Conservation (phyloP, 1,139 yeast genomes). For the Yamadazyma epiphylla region DNA sequence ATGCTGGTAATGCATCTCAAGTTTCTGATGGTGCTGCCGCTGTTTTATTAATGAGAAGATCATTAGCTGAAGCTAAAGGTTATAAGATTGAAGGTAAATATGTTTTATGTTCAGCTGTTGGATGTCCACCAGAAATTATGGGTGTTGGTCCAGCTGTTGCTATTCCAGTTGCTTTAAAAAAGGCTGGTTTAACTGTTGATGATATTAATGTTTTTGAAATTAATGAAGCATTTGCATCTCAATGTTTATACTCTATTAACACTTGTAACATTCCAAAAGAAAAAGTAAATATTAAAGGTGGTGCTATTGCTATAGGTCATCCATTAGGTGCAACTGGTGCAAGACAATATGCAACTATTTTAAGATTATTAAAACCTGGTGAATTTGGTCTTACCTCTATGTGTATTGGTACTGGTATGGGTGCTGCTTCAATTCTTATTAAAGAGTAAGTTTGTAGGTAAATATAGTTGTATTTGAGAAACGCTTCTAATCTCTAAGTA, state of each 20-base stretch:
- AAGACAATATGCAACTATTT: constrained; percentile 84
- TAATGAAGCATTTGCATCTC: constrained; percentile 96
- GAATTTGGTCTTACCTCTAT: constrained; percentile 88
- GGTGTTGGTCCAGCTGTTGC: constrained; percentile 97
- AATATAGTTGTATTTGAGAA: background rate
- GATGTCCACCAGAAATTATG: constrained; percentile 97
- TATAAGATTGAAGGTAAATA: constrained; percentile 70
- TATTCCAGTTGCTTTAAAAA: constrained; percentile 73
- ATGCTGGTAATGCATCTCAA: constrained; percentile 96
- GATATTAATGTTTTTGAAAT: constrained; percentile 80
- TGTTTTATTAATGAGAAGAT: constrained; percentile 79
- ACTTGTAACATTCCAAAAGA: constrained; percentile 61
- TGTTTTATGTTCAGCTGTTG: constrained; percentile 71
- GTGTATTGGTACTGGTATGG: constrained; percentile 99
- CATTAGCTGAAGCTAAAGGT: constrained; percentile 74
- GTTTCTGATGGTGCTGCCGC: constrained; percentile 95
- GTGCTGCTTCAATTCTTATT: constrained; percentile 86
- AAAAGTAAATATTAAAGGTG: constrained; percentile 88
- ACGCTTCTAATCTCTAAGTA: too few species aligned
- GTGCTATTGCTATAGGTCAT: constrained; percentile 95
- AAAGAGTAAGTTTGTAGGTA: constrained; percentile 33
- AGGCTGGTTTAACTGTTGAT: constrained; percentile 55
- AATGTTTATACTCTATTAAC: constrained; percentile 74
- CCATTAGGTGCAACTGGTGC: constrained; percentile 97
- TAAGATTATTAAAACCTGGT: constrained; percentile 75